Base-by-base conservation (phyloP, 106 monocot genomes). In the Amphibolis antarctica region DNA sequence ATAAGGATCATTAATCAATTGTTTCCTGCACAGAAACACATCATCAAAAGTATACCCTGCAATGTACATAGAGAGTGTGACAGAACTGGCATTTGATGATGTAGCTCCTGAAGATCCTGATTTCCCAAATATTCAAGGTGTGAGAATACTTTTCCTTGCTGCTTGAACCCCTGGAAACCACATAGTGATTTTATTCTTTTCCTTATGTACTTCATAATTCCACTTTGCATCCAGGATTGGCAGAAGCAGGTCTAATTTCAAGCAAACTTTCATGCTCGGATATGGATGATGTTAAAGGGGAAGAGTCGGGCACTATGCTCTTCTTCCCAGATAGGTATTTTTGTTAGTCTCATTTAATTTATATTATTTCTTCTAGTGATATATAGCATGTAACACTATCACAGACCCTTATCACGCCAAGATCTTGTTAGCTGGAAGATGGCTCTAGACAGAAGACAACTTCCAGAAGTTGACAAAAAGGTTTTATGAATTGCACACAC, bases 371-470 rank as follows among this genome's bases (percentile, higher is more conserved):
- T 59, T 71, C 24, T 17, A 21, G 55, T 30, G 46, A 43, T 46
- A 25, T 19, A 42, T 47, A 12, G 18, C 62, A 36, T 22, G 65
- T 1, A 55, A 19, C 57, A 25, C 25, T 65, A 24, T 55, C 64
- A 68, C 87, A 99, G 98, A 47, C 83, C 88, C 51, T n/a, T 99
- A 44, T 99, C 87, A 66, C 80, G 98, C 13, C 98, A 92, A 79
- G 88, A 99, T 85, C 91, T 99, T 66, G 80, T 99, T 12, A 83
- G 82, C 72, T 99, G 91, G 98, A 99, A 92, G 72, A 88, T 99
- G 85, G 98, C 81, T 73, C 64, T 99, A 36, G 91, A 91, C 36
- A 91, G 67, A 64, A 78, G 76, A 62, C 63, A 66, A 64, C 75
- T 99, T 66, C 91, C 87, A 53, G 80, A 83, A 79, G 85, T 88